A percentile compares a stretch with the other conserved stretches of the same genome.
Conservation (phyloP, 2,329 filamentous ascomycete genomes). For the Ambrosiella cleistominuta region DNA sequence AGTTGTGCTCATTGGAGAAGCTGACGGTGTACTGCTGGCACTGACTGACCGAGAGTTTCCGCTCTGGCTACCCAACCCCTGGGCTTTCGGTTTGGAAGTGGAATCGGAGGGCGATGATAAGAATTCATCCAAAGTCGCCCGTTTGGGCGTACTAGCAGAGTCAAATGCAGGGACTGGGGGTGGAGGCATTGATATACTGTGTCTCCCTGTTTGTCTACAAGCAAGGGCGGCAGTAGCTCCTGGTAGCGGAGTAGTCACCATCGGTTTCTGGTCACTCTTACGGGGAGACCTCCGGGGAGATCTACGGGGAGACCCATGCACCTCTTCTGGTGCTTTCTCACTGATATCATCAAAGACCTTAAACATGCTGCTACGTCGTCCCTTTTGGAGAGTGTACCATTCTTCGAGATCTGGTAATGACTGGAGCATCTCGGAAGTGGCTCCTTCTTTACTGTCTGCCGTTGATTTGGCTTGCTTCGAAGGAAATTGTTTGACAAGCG, state of each 20-base stretch:
- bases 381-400: constrained; percentile 25
- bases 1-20: constrained; percentile 19
- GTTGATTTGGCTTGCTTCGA: not conserved
- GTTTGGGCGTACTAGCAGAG: not conserved
- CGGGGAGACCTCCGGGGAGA: constrained; percentile 4
- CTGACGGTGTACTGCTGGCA: not conserved
- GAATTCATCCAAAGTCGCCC: not conserved
- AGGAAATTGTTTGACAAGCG: not conserved
- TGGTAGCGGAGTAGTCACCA: not conserved
- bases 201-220: not conserved
- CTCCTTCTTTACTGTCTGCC: constrained; percentile 17
- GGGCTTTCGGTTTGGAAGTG: not conserved
- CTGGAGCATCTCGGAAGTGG: constrained; percentile 29
- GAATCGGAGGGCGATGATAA: not conserved
- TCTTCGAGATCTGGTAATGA: constrained; percentile 34
- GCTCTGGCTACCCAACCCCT: no score
- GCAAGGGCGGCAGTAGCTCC: not conserved
- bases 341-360: constrained; percentile 28
- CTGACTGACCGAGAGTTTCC: no score
- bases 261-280: not conserved
- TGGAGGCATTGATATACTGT: constrained; percentile 8
- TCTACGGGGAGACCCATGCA: not conserved
- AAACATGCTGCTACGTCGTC: constrained; percentile 19
- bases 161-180: not conserved
- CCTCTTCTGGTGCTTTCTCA: not conserved